Conservation (phyloP, 2,329 filamentous ascomycete genomes). For the Tolypocladium pustulatum region DNA sequence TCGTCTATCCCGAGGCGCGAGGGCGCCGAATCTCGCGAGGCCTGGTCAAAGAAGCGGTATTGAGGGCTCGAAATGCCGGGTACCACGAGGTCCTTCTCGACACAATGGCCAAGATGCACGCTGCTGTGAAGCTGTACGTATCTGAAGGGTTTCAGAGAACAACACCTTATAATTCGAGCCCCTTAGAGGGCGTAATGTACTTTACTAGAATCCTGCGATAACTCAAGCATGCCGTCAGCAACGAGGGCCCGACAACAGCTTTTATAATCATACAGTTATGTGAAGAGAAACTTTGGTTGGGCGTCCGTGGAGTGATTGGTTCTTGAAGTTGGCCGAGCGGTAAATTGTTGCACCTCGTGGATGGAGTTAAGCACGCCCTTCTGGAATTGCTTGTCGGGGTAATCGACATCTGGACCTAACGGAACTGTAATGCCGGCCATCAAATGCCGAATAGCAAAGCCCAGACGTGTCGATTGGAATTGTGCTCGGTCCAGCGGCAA, state of each 20-base stretch:
- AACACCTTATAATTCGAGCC: conserved; percentile 12
- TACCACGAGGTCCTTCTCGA: conserved; percentile 15
- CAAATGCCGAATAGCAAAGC: background rate
- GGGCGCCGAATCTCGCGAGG: conserved; percentile 12
- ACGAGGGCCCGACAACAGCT: too few relatives aligned
- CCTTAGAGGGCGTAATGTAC: conserved; percentile 10
- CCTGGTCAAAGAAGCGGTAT: conserved; percentile 9
- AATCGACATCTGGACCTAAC: too few relatives aligned
- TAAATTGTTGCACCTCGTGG: too few relatives aligned
- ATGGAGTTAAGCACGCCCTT: too few relatives aligned
- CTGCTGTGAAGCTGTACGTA: conserved; percentile 13
- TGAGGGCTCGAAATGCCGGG: conserved; percentile 4
- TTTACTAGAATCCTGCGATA: conserved; percentile 5
- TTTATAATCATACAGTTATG: too few relatives aligned
- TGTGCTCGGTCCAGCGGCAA: background rate
- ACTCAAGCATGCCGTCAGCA: too few relatives aligned
- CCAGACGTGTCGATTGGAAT: background rate
- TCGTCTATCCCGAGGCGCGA: conserved; percentile 15
- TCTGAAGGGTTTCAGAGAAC: conserved; percentile 12
- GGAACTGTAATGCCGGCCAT: background rate
- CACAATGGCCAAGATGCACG: conserved; percentile 11
- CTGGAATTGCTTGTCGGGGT: too few relatives aligned
- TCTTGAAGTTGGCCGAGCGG: too few relatives aligned
- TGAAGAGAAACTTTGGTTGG: too few relatives aligned
- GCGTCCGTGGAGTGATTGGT: too few relatives aligned